Evolutionary conservation across 202 grass and related monocot genomes (phyloP).

Genomic region (Setaria italica): DNA sequence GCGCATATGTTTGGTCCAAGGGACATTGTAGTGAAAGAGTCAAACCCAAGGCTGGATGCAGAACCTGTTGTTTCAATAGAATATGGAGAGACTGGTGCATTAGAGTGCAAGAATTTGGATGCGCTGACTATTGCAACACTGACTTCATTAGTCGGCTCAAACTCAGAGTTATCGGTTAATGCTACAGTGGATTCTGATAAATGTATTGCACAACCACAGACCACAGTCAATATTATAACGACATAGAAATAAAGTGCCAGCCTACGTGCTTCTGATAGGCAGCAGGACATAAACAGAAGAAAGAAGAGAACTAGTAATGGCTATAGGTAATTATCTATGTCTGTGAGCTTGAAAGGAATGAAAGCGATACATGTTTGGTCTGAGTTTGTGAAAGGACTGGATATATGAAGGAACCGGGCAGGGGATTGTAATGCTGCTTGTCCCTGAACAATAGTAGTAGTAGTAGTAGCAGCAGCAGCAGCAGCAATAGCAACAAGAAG

Average conservation of each 20-base stretch:
- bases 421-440: too few relatives aligned
- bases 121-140: neutral
- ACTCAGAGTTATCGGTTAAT: neutral
- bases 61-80: slow-evolving; percentile 45
- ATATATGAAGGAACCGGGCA: too few relatives aligned
- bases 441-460: too few relatives aligned
- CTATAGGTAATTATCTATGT: neutral
- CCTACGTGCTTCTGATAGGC: neutral
- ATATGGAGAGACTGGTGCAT: neutral
- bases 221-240: neutral
- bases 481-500: too few relatives aligned
- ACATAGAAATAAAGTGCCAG: neutral
- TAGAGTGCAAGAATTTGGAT: neutral
- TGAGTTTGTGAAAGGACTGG: neutral
- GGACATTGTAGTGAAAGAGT: slow-evolving; percentile 53
- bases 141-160: neutral
- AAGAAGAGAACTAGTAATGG: neutral
- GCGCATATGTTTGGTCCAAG: slow-evolving; percentile 52
- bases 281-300: neutral
- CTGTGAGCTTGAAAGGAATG: neutral
- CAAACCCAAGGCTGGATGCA: slow-evolving; percentile 45
- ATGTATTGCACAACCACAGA: neutral
- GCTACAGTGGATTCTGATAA: neutral
- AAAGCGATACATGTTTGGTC: neutral
- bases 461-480: too few relatives aligned